A percentile compares a stretch with the other conserved stretches of the same genome.
These are phyloP conservation scores for Neoconidiobolus thromboides DNA, from an alignment of 371 early-diverging fungal species.

Conservation along the genomic window DNA sequence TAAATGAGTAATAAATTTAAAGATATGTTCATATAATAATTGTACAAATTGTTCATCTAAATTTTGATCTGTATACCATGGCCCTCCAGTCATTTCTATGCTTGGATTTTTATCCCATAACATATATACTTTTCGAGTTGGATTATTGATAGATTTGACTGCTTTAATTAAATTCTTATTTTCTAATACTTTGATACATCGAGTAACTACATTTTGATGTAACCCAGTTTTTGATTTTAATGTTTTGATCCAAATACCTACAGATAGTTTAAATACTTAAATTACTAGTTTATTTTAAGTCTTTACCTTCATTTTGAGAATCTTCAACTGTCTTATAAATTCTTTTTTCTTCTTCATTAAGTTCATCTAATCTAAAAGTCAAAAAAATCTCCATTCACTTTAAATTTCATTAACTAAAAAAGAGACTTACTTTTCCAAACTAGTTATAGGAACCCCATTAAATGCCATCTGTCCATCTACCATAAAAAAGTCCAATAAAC, in stretches of 20 bases:
- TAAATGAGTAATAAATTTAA: slow-evolving; percentile 35
- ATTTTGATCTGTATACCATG: slow-evolving; percentile 95
- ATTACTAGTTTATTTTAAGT: background rate
- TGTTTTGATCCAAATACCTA: slow-evolving; percentile 77
- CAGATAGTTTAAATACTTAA: background rate
- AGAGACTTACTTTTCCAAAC: background rate
- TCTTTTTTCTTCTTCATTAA: background rate
- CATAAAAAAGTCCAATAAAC: background rate
- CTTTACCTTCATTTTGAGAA: background rate
- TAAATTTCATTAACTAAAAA: background rate
- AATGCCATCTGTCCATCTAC: background rate
- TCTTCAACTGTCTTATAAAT: background rate
- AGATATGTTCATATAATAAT: slow-evolving; percentile 47
- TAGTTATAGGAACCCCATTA: background rate
- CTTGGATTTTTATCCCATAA: slow-evolving; percentile 74
- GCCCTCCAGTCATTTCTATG: slow-evolving; percentile 88
- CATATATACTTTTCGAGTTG: slow-evolving; percentile 89
- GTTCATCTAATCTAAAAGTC: background rate
- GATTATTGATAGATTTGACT: slow-evolving; percentile 85
- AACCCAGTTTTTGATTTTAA: slow-evolving; percentile 72
- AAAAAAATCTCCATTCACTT: background rate
- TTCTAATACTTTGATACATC: slow-evolving; percentile 68
- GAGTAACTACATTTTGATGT: slow-evolving; percentile 59
- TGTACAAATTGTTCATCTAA: slow-evolving; percentile 90
- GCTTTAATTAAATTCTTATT: slow-evolving; percentile 71